These are phyloP conservation scores for Fusarium ramigenum DNA, from an alignment of 2,329 filamentous ascomycete species.

Conservation along the genomic window DNA sequence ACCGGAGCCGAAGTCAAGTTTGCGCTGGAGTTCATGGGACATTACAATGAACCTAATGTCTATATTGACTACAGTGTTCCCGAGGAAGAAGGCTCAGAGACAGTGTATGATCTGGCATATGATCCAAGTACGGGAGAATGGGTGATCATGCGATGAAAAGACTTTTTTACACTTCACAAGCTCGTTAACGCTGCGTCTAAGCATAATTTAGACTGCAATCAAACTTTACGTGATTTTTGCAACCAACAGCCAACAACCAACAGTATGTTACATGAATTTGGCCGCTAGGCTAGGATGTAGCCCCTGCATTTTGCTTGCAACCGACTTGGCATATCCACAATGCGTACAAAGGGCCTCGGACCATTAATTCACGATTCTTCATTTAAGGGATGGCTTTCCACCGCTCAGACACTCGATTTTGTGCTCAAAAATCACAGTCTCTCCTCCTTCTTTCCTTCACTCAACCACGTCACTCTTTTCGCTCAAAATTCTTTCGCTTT, in stretches of 20 bases:
- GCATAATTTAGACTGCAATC: neutral
- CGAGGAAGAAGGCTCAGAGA: fast-evolving
- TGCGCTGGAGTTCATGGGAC: constrained; percentile 58
- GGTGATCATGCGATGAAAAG: neutral
- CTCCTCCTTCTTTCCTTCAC: neutral
- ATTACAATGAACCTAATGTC: constrained; percentile 56
- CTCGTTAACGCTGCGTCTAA: neutral
- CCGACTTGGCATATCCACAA: neutral
- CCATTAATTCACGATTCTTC: neutral
- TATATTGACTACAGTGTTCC: neutral
- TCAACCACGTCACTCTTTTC: neutral
- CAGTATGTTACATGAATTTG: neutral
- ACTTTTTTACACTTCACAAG: fast-evolving
- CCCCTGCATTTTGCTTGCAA: neutral
- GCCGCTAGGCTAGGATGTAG: neutral
- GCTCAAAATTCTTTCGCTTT: neutral
- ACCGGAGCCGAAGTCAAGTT: constrained; percentile 45
- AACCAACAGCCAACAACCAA: neutral
- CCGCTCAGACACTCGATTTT: neutral
- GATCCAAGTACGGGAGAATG: constrained; percentile 21
- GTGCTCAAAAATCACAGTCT: neutral
- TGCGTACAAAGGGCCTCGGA: neutral
- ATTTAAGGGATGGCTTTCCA: neutral
- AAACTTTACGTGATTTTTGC: neutral
- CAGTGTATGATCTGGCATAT: constrained; percentile 21